Conservation (phyloP, 345 rosid species). For the Moricandia arvensis region DNA sequence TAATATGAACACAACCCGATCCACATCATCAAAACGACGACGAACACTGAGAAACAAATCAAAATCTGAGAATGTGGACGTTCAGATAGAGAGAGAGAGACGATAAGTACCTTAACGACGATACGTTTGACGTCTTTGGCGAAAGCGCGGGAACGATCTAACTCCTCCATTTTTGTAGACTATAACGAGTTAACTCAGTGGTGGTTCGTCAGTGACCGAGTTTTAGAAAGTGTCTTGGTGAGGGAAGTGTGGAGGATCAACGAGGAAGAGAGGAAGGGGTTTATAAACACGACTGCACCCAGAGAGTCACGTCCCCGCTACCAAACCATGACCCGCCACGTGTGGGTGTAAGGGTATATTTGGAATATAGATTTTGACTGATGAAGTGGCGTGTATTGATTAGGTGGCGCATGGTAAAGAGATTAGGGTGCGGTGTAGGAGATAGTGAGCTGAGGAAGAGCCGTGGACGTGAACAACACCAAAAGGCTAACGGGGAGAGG, state of each 20-base stretch:
- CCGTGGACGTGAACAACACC: conserved; percentile 15
- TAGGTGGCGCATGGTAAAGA: not conserved
- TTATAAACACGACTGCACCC: conserved; percentile 28
- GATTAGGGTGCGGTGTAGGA: not conserved
- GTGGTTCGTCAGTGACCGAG: conserved; percentile 7
- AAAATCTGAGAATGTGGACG: conserved; percentile 32
- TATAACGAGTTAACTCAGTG: conserved; percentile 26
- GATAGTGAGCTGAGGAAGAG: conserved; percentile 13
- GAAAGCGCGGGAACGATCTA: conserved; percentile 73
- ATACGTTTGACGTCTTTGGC: conserved; percentile 84
- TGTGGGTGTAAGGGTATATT: not conserved
- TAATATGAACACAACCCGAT: too few relatives aligned
- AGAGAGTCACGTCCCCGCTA: conserved; percentile 15
- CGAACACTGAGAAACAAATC: too few relatives aligned
- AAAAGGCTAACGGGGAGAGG: conserved; percentile 8
- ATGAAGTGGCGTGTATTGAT: conserved; percentile 5
- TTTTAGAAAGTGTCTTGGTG: conserved; percentile 19
- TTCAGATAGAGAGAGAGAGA: not conserved
- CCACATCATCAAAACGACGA: too few relatives aligned
- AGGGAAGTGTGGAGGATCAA: conserved; percentile 28
- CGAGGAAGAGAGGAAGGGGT: conserved; percentile 23
- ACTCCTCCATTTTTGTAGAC: conserved; percentile 29
- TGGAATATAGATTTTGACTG: not conserved
- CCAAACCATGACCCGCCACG: conserved; percentile 29
- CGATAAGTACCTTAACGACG: conserved; percentile 61